These are phyloP conservation scores for Dactylellina cionopaga DNA, from an alignment of 2,329 filamentous ascomycete genomes.

Conservation along the genomic window DNA sequence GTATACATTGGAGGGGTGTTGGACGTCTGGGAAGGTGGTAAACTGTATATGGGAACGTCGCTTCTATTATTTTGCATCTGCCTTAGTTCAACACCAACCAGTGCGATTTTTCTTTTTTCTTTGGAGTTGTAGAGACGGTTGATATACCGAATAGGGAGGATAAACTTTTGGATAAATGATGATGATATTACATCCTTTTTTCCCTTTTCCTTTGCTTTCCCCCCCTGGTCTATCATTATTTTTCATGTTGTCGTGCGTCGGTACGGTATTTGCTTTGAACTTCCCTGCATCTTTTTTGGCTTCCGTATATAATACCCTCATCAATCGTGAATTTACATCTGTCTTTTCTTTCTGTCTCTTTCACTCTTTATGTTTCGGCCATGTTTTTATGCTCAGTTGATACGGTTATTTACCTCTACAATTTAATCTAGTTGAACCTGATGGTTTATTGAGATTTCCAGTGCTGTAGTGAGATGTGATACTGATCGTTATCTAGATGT, in stretches of 20 bases:
- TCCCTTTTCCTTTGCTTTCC: background rate
- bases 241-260: background rate
- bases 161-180: no score
- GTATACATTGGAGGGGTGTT: no score
- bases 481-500: background rate
- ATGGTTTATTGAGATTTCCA: no score
- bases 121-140: conserved; percentile 41
- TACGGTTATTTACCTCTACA: no score
- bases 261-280: no score
- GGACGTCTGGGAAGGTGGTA: background rate
- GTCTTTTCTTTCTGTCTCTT: no score
- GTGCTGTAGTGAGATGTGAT: no score
- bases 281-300: conserved; percentile 7
- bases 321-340: background rate
- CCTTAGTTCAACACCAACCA: background rate
- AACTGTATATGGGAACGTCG: background rate
- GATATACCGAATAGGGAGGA: conserved; percentile 2
- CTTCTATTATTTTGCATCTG: background rate
- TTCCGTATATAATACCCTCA: conserved; percentile 4
- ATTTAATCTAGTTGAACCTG: no score
- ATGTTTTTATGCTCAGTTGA: no score
- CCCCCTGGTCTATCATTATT: conserved; percentile 1
- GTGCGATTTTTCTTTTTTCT: no score
- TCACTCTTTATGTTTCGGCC: no score
- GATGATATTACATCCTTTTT: conserved; percentile 16